Evolutionary conservation across 495 filamentous ascomycete genomes (phyloP).

Genomic region (Tricharina praecox): DNA sequence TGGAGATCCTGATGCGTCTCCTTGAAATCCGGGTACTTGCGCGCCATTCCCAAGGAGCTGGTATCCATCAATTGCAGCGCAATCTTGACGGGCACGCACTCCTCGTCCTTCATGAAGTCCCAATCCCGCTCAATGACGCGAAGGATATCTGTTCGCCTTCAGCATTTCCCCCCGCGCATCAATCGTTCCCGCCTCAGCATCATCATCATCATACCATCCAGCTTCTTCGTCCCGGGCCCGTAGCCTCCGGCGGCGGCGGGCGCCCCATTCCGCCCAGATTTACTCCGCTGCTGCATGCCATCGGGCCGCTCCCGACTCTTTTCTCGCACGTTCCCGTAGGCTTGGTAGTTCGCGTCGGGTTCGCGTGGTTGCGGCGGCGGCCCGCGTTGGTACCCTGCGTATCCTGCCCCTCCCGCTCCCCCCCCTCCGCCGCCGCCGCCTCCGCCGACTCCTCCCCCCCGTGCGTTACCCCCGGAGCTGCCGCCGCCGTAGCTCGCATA

Average conservation of each 20-base stretch:
- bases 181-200: too few relatives aligned
- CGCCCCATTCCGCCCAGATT: slow-evolving; percentile 15
- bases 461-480: background rate
- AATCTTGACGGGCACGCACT: slow-evolving; percentile 81
- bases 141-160: slow-evolving; percentile 34
- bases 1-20: slow-evolving; percentile 70
- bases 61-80: slow-evolving; percentile 85
- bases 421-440: background rate
- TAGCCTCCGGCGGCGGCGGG: slow-evolving; percentile 8
- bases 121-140: slow-evolving; percentile 68
- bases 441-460: background rate
- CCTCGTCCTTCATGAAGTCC: slow-evolving; percentile 72
- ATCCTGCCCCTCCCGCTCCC: background rate
- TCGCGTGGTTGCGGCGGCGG: background rate
- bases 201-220: slow-evolving; percentile 26
- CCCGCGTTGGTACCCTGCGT: background rate
- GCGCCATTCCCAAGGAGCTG: slow-evolving; percentile 78
- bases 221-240: slow-evolving; percentile 21
- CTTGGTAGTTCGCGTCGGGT: background rate
- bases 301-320: slow-evolving; percentile 11
- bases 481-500: background rate
- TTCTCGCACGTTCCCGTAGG: background rate
- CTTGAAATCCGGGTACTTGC: slow-evolving; percentile 69
- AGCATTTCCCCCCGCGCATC: background rate
- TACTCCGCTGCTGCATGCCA: slow-evolving; percentile 6